Conservation (phyloP, 345 rosid genomes). For the Fremontodendron californicum region DNA sequence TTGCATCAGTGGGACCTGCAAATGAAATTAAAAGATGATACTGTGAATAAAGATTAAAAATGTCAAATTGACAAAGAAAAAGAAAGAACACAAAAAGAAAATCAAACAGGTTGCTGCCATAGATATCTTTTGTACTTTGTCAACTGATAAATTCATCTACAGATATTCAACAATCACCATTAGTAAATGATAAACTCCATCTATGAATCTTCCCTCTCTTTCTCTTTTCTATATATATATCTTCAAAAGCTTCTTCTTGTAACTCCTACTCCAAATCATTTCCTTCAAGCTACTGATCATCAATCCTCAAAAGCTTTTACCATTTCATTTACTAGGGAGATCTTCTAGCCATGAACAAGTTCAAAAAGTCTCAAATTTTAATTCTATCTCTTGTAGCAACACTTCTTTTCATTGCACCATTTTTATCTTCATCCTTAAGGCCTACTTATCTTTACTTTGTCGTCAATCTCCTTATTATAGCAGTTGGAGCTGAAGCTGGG, state of each 20-base stretch:
- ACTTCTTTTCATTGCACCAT: slow-evolving; percentile 46
- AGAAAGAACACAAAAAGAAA: too few species aligned
- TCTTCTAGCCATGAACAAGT: slow-evolving; percentile 41
- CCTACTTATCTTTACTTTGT: slow-evolving; percentile 53
- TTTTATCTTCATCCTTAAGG: slow-evolving; percentile 46
- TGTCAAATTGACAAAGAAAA: too few species aligned
- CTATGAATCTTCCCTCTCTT: neutral
- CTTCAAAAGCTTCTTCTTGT: slow-evolving; percentile 2
- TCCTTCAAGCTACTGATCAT: neutral
- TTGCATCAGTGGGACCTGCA: neutral
- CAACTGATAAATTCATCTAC: neutral
- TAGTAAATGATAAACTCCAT: neutral
- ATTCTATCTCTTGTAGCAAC: slow-evolving; percentile 38
- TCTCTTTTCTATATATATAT: slow-evolving; percentile 17
- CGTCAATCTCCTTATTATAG: slow-evolving; percentile 53
- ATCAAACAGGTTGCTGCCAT: too few species aligned
- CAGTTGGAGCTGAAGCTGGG: slow-evolving; percentile 66
- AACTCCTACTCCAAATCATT: slow-evolving; percentile 3
- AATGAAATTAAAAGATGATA: slow-evolving; percentile 1
- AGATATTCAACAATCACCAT: neutral
- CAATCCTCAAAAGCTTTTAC: neutral
- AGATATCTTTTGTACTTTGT: slow-evolving; percentile 7
- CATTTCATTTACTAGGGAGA: too few species aligned
- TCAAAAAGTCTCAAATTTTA: slow-evolving; percentile 44
- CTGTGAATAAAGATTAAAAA: too few species aligned